Percentiles rank a stretch among this genome's conserved stretches.
Conservation (phyloP, 306 rosid genomes). For the Hylodesmum podocarpum region DNA sequence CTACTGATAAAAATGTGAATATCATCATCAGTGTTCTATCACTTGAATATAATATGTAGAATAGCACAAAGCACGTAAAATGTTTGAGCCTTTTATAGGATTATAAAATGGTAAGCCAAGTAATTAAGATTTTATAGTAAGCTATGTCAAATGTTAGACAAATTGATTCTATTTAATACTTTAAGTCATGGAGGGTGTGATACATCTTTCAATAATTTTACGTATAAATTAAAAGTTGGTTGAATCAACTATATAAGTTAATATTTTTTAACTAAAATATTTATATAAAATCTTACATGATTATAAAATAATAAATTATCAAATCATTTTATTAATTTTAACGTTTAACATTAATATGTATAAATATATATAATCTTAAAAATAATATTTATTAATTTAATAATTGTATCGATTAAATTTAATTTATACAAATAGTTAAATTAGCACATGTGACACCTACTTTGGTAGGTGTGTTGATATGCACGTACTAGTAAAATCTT, state of each 20-base stretch:
- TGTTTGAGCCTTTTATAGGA: not conserved
- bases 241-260: too few species aligned
- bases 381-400: too few species aligned
- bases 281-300: too few species aligned
- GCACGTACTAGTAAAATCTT: not conserved
- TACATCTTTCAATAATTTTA: too few species aligned
- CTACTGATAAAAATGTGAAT: not conserved
- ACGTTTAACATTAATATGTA: too few species aligned
- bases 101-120: not conserved
- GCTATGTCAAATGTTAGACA: not conserved
- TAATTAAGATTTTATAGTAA: not conserved
- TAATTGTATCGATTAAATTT: too few species aligned
- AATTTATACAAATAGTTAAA: too few species aligned
- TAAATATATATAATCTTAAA: too few species aligned
- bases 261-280: too few species aligned
- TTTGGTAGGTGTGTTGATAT: not conserved
- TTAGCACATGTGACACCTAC: not conserved
- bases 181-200: not conserved
- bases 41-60: not conserved
- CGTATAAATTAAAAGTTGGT: too few species aligned
- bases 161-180: not conserved
- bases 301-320: too few species aligned
- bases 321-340: too few species aligned
- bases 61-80: not conserved
- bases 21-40: not conserved